Evolutionary conservation across 169 alveolate genomes (phyloP), one percentile per base, ranked within the genome.

Genomic region (Cryptosporidium felis): DNA sequence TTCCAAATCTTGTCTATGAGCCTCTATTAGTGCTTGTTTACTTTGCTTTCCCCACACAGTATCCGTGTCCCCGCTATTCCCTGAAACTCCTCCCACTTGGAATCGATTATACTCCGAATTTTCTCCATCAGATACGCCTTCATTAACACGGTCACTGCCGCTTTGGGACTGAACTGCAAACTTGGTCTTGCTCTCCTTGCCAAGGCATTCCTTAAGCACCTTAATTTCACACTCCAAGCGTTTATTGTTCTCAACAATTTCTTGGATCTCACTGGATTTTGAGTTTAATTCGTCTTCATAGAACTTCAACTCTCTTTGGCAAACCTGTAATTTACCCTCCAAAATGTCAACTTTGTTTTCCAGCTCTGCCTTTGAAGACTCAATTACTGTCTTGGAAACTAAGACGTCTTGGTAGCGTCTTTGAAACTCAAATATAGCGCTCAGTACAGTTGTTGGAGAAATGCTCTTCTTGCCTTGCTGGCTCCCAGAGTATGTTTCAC

Each of bases 361-460:
- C 32, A 74, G 41, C 18, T 74, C 85, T 5, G 26, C 14, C 41
- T 74, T 74, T 6, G 85, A 49, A 2, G 85, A 40, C 44, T 74
- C 85, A n/a, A 56, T 53, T 1, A 74, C 85, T 47, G 85, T 56
- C 41, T 74, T 74, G 8, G 85, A 74, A 56, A 74, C 85, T 12
- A 74, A 49, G 34, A 74, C 46, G 38, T 74, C 85, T 42, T 74
- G 85, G 61, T 74, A 74, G 1, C 85, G 60, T 14, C 85, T 74
- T 41, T 74, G 85, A 23, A 74, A 74, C 38, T 74, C 85, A 74
- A 74, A 74, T 9, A 74, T 74, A 53, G 85, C 85, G 56, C 85
- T 74, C 16, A 74, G 26, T 10, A 74, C 85, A 51, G 60, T 74
- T 1, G 85, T 74, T 51, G 85, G 85, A 10, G 85, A 74, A 18